Conservation (phyloP, 2,329 filamentous ascomycete species). For the Teratosphaeria zuluensis region DNA sequence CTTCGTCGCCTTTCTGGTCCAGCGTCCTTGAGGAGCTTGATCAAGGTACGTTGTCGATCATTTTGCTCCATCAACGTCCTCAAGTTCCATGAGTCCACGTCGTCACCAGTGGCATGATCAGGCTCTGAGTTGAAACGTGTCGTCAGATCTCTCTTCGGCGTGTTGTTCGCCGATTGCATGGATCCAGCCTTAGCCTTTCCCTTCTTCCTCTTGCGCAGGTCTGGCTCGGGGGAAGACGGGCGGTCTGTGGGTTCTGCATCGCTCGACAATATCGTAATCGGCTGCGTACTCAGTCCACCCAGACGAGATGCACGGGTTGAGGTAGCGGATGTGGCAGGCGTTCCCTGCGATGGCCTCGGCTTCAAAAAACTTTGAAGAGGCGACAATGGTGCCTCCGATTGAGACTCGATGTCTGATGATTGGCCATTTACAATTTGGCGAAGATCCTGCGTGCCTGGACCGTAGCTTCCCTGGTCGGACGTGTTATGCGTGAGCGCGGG, state of each 20-base stretch:
- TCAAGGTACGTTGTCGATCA: constrained; percentile 37
- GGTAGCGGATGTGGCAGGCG: background rate
- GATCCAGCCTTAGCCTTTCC: background rate
- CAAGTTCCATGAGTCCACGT: constrained; percentile 27
- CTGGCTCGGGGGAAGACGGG: background rate
- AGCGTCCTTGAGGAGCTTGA: constrained; percentile 31
- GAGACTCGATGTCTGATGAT: background rate
- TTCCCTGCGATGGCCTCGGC: background rate
- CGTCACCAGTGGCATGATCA: constrained; percentile 11
- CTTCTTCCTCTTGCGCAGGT: background rate
- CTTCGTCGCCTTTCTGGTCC: constrained; percentile 6
- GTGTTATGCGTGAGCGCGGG: background rate
- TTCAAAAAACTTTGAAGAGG: background rate
- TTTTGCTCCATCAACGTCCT: constrained; percentile 25
- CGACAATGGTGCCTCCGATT: background rate
- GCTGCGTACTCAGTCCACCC: background rate
- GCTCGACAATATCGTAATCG: constrained; percentile 2
- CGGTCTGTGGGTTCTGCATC: background rate
- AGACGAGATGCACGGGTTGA: background rate
- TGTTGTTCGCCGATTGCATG: background rate
- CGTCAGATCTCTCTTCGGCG: background rate
- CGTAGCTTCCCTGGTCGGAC: background rate
- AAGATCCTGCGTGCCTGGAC: background rate
- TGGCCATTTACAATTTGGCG: background rate
- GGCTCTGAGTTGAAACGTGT: constrained; percentile 1